Percentiles rank a stretch among this genome's conserved stretches.
These are phyloP conservation scores for Aspergillus proliferans DNA, from an alignment of 2,329 filamentous ascomycete genomes.

Conservation along the genomic window DNA sequence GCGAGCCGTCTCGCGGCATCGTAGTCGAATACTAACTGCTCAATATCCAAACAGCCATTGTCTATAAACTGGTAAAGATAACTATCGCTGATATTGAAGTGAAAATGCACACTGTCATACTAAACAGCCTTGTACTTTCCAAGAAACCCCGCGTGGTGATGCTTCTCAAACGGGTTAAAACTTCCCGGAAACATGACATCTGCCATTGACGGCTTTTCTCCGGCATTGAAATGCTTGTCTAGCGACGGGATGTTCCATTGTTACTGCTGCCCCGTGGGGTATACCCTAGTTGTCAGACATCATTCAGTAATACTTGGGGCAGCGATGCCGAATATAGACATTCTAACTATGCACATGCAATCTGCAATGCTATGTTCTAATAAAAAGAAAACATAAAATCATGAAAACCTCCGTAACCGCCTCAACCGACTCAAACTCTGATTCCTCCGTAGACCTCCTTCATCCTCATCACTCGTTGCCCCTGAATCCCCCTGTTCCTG, in stretches of 20 bases:
- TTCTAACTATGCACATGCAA: too few species aligned
- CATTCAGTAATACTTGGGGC: too few species aligned
- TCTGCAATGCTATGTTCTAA: too few species aligned
- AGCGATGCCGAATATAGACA: too few species aligned
- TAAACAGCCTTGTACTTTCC: neutral
- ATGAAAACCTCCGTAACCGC: conserved; percentile 3
- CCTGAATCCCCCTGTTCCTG: neutral
- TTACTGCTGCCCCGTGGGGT: too few species aligned
- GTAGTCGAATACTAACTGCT: conserved; percentile 5
- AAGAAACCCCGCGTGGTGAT: neutral
- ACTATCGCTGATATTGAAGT: neutral
- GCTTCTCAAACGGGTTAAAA: conserved; percentile 11
- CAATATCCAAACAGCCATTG: neutral
- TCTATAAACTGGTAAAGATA: neutral
- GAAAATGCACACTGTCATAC: neutral
- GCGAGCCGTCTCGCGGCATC: conserved; percentile 24
- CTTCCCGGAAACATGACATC: conserved; percentile 2
- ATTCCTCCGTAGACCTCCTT: neutral
- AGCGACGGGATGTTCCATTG: too few species aligned
- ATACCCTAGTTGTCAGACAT: too few species aligned
- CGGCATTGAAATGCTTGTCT: too few species aligned
- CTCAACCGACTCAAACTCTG: conserved; percentile 5
- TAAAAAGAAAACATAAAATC: too few species aligned
- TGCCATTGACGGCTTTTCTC: too few species aligned
- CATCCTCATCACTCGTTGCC: neutral